Evolutionary conservation across 2,329 filamentous ascomycete species (phyloP), one percentile per base, ranked within the genome.

Genomic region (Penicillium rolfsii): DNA sequence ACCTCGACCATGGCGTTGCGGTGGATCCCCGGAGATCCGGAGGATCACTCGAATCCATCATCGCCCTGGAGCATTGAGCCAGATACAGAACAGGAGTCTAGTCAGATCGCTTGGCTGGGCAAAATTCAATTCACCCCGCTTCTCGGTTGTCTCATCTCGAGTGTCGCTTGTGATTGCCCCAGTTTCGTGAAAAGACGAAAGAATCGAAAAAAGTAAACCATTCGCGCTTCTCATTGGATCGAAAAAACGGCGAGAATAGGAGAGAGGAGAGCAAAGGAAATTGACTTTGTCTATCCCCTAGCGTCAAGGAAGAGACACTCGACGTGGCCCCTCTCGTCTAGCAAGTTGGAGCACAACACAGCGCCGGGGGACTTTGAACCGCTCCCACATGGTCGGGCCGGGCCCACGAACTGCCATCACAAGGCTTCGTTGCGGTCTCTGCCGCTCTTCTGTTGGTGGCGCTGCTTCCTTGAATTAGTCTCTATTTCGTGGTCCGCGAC

Each of bases 21-120:
- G 60, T 1, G 52, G 65, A 67, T 58, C 65, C 59, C 64, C 30
- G 65, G 46, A 57, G 60, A 69, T 67, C 67, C 41, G 64, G 62
- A 64, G 28, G 62, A 64, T 61, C 43, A 45, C 22, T 36, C 35
- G 12, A 36, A 36, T 36, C 35, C 1, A 36, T 36, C 14, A 14
- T 36, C 35, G 38, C n/a, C 22, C n/a, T n/a, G 5, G 5, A 46
- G 43, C 43, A 46, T 46, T 11, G 26, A 16, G 11, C 43, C 43
- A 46, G 24, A 46, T 46, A 5, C 11, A 24, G n/a, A 22, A 24
- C 41, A 26, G 16, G 24, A 28, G 45, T 48, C 28, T 22, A 19
- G 16, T n/a, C 28, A 6, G 26, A 12, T 33, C 6, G 26, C 16
- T 49, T 30, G 9, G 46, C 28, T 12, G 19, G 19, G 46, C n/a